Percentiles rank a stretch among this genome's conserved stretches.
phyloP scores from a whole-genome alignment of 1,284 basidiomycete species.

The Rhodotorula sp. region DNA sequence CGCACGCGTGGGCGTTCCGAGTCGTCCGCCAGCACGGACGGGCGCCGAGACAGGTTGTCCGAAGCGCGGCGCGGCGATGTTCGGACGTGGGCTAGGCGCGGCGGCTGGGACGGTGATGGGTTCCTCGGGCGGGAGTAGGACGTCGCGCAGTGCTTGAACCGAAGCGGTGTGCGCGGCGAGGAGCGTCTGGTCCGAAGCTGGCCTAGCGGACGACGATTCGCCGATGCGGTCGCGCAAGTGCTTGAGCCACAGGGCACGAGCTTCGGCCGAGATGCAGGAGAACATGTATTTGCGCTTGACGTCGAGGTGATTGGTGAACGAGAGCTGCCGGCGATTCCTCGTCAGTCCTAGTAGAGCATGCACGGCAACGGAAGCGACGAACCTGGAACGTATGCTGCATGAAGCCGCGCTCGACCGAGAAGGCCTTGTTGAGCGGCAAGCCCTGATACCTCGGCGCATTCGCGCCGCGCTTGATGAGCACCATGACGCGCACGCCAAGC shows the following conservation, averaged over 20 bases:
- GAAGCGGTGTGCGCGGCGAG: constrained; percentile 69
- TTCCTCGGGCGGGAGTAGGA: constrained; percentile 60
- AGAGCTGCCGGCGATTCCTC: constrained; percentile 59
- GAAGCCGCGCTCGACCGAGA: constrained; percentile 83
- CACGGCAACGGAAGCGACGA: not conserved
- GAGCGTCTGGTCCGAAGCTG: constrained; percentile 58
- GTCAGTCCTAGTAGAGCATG: not conserved
- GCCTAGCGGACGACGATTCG: constrained; percentile 47
- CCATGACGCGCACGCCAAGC: constrained; percentile 70
- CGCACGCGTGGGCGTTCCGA: constrained; percentile 36
- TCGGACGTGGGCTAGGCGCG: constrained; percentile 37
- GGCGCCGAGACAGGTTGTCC: constrained; percentile 15
- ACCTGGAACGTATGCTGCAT: constrained; percentile 60
- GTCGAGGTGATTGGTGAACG: constrained; percentile 71
- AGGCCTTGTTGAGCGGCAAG: constrained; percentile 69
- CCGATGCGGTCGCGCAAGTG: constrained; percentile 70
- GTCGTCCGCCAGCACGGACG: constrained; percentile 1
- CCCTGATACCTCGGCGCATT: constrained; percentile 78
- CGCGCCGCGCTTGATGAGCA: constrained; percentile 75
- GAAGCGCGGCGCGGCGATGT: constrained; percentile 33
- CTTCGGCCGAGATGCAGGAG: constrained; percentile 74
- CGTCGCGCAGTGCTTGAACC: constrained; percentile 79
- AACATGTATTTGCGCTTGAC: constrained; percentile 85
- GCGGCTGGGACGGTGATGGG: constrained; percentile 30
- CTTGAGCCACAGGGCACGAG: constrained; percentile 71